Evolutionary conservation across 1,139 yeast genomes (phyloP), one percentile per base, ranked within the genome.

Genomic region (Lodderomyces oxycetoniae): DNA sequence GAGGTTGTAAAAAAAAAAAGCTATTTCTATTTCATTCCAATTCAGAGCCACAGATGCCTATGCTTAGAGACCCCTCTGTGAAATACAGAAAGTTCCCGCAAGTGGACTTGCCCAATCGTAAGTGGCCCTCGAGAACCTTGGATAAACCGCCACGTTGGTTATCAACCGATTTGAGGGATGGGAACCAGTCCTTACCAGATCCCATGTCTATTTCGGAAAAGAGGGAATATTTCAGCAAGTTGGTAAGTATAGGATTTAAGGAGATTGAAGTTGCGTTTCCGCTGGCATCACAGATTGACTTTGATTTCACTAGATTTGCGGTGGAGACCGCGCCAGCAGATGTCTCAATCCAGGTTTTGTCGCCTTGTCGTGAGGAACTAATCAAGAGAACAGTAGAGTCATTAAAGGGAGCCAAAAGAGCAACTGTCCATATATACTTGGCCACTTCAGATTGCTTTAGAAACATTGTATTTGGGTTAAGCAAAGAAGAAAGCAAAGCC

Each of bases 211-310:
- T 88, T 24, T 84, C 72, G 26, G 96, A 91, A 59, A 91, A 91
- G 65, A 86, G 86, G 58, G 83, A 75, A 47, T 89, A 86, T 59
- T 89, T 89, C 67, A 74, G 79, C 46, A 86, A 88, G 58, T 70
- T 91, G 39, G 67, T 89, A n/a, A 91, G 86, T 26, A 67, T 88
- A 32, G 97, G 97, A 0, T 91, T 88, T 68, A 91, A 91, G 59
- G 98, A 91, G 61, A 91, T 91, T 45, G 98, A 91, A 62, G 97
- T 91, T 12, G 79, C 96, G 0, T 91, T 91, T 65, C 97, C 98
- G 10, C 80, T 95, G 17, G 97, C 97, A 3, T 85, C 95, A 4
- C 97, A 89, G 57, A 79, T 86, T 17, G 98, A 91, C 60, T 91
- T 91, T 54, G 97, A 91, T 57, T 91, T 91, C 65, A 91, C 97